These are phyloP conservation scores for Suillus sp. DNA, from an alignment of 768 basidiomycete species.

Conservation along the genomic window DNA sequence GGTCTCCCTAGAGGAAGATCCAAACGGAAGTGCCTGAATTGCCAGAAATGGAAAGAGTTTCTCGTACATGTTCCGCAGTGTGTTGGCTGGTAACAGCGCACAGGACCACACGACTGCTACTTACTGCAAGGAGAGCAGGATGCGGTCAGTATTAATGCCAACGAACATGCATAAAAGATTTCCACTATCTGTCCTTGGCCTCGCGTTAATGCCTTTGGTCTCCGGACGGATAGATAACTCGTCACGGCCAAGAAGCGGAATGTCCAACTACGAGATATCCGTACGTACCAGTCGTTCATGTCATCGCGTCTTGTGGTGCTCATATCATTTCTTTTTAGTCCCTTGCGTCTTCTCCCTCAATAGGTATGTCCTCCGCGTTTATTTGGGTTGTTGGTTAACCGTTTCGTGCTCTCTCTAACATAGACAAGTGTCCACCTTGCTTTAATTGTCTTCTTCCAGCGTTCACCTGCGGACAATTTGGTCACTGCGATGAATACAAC, in stretches of 20 bases:
- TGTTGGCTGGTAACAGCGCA: not conserved
- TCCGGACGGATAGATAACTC: slow-evolving; percentile 11
- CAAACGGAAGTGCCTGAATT: too few relatives aligned
- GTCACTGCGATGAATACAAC: slow-evolving; percentile 86
- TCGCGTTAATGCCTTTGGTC: slow-evolving; percentile 7
- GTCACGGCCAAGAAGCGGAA: slow-evolving; percentile 13
- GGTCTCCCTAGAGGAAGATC: too few relatives aligned
- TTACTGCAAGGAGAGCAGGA: not conserved
- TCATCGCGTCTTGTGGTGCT: not conserved
- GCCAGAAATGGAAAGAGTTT: slow-evolving; percentile 8
- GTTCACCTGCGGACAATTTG: slow-evolving; percentile 92
- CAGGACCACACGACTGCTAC: not conserved
- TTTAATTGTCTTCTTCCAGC: slow-evolving; percentile 95
- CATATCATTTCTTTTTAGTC: slow-evolving; percentile 23
- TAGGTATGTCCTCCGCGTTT: slow-evolving; percentile 15
- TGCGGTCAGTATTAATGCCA: not conserved
- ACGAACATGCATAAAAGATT: not conserved
- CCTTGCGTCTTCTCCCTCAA: slow-evolving; percentile 21
- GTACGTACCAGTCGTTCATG: slow-evolving; percentile 18
- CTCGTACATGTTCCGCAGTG: not conserved
- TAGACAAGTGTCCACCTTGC: slow-evolving; percentile 79
- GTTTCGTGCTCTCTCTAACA: not conserved
- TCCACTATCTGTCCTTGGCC: not conserved
- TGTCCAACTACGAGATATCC: slow-evolving; percentile 29
- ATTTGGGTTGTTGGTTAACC: not conserved